Percentiles rank a stretch among this genome's conserved stretches.
phyloP scores from a whole-genome alignment of 352 stramenopile genomes.

The Globisporangium uncinulatum region DNA sequence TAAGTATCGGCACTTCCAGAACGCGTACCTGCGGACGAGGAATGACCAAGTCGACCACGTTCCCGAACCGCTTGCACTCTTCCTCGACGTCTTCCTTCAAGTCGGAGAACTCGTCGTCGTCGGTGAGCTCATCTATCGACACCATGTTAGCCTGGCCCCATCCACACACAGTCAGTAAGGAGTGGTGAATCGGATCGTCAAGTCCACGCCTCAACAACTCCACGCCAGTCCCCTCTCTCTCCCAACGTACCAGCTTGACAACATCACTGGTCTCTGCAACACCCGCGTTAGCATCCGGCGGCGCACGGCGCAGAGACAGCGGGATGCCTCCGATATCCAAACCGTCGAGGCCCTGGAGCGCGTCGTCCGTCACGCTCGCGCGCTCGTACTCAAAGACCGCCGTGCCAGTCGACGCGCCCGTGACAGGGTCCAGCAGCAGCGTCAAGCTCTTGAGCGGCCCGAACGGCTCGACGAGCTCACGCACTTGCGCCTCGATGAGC shows the following conservation, averaged over 20 bases:
- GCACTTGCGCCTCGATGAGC: conserved; percentile 69
- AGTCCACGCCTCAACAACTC: too few species aligned
- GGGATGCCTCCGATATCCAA: conserved; percentile 71
- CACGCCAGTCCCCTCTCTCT: too few species aligned
- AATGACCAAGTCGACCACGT: conserved; percentile 64
- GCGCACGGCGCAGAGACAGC: conserved; percentile 58
- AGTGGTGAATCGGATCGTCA: neutral
- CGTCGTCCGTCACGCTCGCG: conserved; percentile 42
- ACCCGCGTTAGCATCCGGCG: conserved; percentile 12
- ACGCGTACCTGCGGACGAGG: conserved; percentile 64
- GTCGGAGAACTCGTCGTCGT: conserved; percentile 85
- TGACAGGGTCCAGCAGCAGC: conserved; percentile 47
- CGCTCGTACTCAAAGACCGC: conserved; percentile 82
- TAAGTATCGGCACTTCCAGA: neutral
- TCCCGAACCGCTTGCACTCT: conserved; percentile 85
- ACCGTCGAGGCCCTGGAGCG: conserved; percentile 66
- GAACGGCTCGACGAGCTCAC: conserved; percentile 83
- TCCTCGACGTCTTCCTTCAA: conserved; percentile 87
- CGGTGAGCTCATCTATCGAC: conserved; percentile 70
- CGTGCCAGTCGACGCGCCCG: conserved; percentile 50
- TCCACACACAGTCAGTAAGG: neutral
- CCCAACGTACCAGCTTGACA: conserved; percentile 60
- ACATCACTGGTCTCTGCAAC: conserved; percentile 48
- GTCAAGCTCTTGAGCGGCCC: conserved; percentile 62
- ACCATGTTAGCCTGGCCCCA: conserved; percentile 75